Percentiles rank a stretch among this genome's conserved stretches.
Evolutionary conservation across 768 basidiomycete genomes (phyloP).

Genomic region (Mrakia gelida): DNA sequence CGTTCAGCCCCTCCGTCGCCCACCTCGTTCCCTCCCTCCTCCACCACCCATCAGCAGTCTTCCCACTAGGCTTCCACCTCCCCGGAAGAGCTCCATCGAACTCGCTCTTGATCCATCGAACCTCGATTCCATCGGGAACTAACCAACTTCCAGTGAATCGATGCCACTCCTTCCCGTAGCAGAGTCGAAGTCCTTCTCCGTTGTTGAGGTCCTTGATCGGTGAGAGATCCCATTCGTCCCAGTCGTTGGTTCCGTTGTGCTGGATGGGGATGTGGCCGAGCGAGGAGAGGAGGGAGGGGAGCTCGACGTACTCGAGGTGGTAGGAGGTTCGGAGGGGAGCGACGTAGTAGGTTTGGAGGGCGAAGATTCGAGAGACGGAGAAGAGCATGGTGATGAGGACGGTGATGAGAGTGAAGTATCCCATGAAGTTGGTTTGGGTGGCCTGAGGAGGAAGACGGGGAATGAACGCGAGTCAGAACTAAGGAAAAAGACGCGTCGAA

Average conservation of each 20-base stretch:
- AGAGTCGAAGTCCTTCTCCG: conserved; percentile 56
- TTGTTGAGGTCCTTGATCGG: conserved; percentile 61
- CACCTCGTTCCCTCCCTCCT: conserved; percentile 59
- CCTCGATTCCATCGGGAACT: conserved; percentile 71
- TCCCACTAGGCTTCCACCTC: conserved; percentile 59
- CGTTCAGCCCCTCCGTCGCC: conserved; percentile 70
- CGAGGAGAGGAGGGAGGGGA: conserved; percentile 74
- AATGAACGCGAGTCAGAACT: not conserved
- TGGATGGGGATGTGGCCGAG: conserved; percentile 57
- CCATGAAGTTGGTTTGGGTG: conserved; percentile 68
- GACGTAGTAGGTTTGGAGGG: conserved; percentile 84
- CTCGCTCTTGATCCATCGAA: conserved; percentile 87
- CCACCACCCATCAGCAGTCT: conserved; percentile 51
- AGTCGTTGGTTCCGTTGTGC: conserved; percentile 42
- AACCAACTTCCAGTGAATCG: conserved; percentile 88
- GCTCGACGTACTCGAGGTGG: conserved; percentile 68
- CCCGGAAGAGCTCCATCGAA: conserved; percentile 85
- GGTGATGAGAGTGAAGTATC: conserved; percentile 65
- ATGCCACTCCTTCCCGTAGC: conserved; percentile 93
- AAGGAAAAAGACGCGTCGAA: not conserved
- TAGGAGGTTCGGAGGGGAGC: conserved; percentile 70
- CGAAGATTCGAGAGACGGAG: conserved; percentile 73
- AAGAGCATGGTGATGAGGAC: conserved; percentile 62
- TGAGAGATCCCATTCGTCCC: conserved; percentile 48
- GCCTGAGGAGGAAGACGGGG: conserved; percentile 56